A percentile compares a stretch with the other conserved stretches of the same genome.
phyloP scores from a whole-genome alignment of 345 rosid species.

The Brassica carinata region DNA sequence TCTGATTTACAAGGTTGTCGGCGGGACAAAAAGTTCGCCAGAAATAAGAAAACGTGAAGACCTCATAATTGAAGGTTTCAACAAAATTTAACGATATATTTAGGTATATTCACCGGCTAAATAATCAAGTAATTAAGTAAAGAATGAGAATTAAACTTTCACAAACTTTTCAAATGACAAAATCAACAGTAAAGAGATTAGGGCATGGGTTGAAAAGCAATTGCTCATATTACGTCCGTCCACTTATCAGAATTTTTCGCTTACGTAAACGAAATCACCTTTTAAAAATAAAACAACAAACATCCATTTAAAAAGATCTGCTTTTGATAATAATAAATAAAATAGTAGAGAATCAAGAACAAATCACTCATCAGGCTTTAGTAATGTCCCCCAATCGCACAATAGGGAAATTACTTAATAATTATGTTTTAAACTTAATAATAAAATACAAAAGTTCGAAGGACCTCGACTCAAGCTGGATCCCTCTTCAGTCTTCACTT shows the following conservation, averaged over 20 bases:
- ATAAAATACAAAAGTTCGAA: constrained; percentile 2
- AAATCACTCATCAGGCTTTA: constrained; percentile 38
- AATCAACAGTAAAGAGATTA: constrained; percentile 13
- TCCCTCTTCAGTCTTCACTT: constrained; percentile 40
- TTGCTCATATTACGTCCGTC: constrained; percentile 47
- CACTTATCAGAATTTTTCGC: constrained; percentile 39
- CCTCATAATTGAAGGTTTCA: neutral
- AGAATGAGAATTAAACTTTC: constrained; percentile 4
- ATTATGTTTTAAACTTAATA: neutral
- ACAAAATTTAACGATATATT: neutral
- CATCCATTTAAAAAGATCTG: constrained; percentile 21
- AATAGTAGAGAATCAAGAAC: constrained; percentile 30
- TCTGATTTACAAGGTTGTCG: neutral
- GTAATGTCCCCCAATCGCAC: constrained; percentile 32
- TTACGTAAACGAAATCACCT: constrained; percentile 37
- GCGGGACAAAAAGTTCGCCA: neutral
- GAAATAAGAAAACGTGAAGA: constrained; percentile 1
- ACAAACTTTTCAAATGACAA: neutral
- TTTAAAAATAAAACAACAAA: constrained; percentile 18
- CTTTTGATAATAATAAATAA: constrained; percentile 22
- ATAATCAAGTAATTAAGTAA: constrained; percentile 2
- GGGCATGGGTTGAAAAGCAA: constrained; percentile 39
- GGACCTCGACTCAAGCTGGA: constrained; percentile 34
- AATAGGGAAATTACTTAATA: constrained; percentile 17
- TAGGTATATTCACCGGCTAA: neutral